Conservation (phyloP, 768 basidiomycete genomes). For the Fomitopsis serialis region DNA sequence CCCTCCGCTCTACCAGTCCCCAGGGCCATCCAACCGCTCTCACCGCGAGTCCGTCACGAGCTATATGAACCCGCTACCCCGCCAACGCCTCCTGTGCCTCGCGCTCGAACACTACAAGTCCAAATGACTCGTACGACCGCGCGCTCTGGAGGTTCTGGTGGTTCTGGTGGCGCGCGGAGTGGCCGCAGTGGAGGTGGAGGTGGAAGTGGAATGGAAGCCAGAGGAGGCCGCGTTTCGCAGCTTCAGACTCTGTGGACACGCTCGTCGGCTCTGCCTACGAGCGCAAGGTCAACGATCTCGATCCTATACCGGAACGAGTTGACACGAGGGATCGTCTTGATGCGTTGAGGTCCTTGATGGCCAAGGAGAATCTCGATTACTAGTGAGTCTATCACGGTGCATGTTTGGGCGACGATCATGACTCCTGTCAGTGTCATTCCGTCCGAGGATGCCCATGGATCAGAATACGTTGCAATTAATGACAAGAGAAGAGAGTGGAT, state of each 20-base stretch:
- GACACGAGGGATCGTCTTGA: slow-evolving; percentile 60
- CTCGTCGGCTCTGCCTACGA: slow-evolving; percentile 71
- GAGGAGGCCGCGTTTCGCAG: slow-evolving; percentile 34
- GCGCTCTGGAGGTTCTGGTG: slow-evolving; percentile 20
- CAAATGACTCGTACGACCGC: slow-evolving; percentile 14
- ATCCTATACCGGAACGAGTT: slow-evolving; percentile 42
- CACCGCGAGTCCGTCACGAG: slow-evolving; percentile 6
- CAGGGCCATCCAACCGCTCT: slow-evolving; percentile 5
- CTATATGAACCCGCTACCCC: slow-evolving; percentile 10
- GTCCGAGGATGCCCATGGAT: slow-evolving; percentile 77
- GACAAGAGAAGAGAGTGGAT: slow-evolving; percentile 79
- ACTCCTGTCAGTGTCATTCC: slow-evolving; percentile 55
- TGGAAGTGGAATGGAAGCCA: background rate
- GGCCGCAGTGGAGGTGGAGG: slow-evolving; percentile 2
- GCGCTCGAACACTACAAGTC: slow-evolving; percentile 18
- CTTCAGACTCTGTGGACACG: slow-evolving; percentile 66
- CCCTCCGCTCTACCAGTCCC: slow-evolving; percentile 19
- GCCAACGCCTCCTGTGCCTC: slow-evolving; percentile 1
- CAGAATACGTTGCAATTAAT: slow-evolving; percentile 72
- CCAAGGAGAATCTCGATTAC: slow-evolving; percentile 63
- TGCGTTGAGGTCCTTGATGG: slow-evolving; percentile 61
- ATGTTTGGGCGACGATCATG: background rate
- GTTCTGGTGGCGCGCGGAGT: background rate
- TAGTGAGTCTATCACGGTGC: slow-evolving; percentile 47
- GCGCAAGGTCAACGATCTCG: slow-evolving; percentile 62